Evolutionary conservation across 305 asterid genomes (phyloP).

Genomic region (Plantago coronopus): DNA sequence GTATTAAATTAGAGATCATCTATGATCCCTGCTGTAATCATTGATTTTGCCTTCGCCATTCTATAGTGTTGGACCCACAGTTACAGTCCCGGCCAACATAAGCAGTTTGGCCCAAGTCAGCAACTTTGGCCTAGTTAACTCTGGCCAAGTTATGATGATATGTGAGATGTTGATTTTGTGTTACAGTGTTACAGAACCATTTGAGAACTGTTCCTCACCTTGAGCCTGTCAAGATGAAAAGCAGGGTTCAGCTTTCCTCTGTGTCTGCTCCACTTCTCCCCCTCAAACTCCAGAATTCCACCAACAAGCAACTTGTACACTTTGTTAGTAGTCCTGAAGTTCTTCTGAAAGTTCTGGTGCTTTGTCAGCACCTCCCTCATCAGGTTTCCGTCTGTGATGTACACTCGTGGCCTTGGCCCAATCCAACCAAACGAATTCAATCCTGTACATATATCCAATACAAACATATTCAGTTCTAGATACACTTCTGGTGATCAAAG

Average conservation of each 20-base stretch:
- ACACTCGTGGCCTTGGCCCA: conserved; percentile 47
- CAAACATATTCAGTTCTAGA: background rate
- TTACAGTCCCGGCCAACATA: no score
- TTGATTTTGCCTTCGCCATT: no score
- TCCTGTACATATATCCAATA: conserved; percentile 23
- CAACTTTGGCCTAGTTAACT: no score
- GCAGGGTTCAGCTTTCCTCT: conserved; percentile 42
- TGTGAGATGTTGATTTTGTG: no score
- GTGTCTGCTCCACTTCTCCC: conserved; percentile 39
- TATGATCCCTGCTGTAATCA: no score
- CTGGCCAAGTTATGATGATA: background rate
- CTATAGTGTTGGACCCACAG: no score
- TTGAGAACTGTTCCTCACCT: conserved; percentile 29
- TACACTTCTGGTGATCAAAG: no score
- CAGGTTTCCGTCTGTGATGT: conserved; percentile 38
- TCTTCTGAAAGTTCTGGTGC: conserved; percentile 34
- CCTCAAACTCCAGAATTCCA: conserved; percentile 42
- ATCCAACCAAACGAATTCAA: conserved; percentile 50
- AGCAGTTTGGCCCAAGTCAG: no score
- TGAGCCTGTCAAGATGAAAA: conserved; percentile 47
- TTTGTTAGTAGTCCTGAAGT: conserved; percentile 31
- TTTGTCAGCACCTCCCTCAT: conserved; percentile 41
- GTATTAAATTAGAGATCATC: no score
- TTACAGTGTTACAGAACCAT: no score
- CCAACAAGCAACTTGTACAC: conserved; percentile 28